These are phyloP conservation scores for Neonectria sp. DNA, from an alignment of 2,329 filamentous ascomycete species.

Conservation along the genomic window DNA sequence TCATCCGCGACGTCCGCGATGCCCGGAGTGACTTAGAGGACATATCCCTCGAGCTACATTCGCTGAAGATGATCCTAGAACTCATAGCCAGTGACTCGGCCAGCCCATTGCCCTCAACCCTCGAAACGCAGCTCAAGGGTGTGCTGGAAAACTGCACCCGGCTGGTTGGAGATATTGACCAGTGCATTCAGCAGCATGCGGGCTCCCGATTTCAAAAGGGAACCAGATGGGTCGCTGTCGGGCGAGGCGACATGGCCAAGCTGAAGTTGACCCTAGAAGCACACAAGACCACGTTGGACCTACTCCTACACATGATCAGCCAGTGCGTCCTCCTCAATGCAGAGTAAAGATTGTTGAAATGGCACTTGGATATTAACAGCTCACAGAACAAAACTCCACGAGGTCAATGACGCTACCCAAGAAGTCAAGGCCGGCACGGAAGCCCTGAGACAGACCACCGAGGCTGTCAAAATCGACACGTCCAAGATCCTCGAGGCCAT, in stretches of 20 bases:
- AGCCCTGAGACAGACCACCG: background rate
- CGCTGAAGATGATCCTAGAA: background rate
- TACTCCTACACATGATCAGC: background rate
- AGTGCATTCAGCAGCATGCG: background rate
- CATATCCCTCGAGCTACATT: background rate
- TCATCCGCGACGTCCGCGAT: conserved; percentile 6
- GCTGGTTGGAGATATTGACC: background rate
- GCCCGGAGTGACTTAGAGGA: background rate
- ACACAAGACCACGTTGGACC: background rate
- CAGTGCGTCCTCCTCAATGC: background rate
- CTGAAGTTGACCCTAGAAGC: background rate
- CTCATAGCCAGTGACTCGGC: background rate
- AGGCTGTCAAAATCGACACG: background rate
- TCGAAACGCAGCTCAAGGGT: background rate
- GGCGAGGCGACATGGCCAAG: background rate
- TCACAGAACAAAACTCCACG: background rate
- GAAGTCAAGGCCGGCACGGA: background rate
- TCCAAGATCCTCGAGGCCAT: background rate
- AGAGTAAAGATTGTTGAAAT: no score
- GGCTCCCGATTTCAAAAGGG: background rate
- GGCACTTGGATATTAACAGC: no score
- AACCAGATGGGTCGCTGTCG: background rate
- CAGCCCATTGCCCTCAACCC: background rate
- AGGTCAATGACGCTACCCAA: background rate
- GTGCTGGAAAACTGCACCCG: background rate